Base-by-base conservation (phyloP, 352 stramenopile species). In the Aphanomyces stellatus region DNA sequence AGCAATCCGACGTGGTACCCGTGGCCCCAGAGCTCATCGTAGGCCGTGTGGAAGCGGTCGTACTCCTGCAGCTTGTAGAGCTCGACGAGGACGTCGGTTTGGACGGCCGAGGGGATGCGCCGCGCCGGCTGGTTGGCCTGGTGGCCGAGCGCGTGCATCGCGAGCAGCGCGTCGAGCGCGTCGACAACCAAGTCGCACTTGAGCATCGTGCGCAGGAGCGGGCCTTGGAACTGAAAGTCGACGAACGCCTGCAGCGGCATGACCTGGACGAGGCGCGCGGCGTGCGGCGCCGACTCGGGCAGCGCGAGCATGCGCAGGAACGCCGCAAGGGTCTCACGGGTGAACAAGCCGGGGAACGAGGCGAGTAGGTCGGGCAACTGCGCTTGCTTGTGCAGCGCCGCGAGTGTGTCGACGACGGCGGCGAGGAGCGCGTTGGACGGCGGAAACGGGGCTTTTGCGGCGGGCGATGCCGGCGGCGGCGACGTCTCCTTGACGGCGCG, bases 21-120 rank as follows among this genome's bases (percentile, higher is more conserved):
- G 27, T 41, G 40, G 10, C 10, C 11, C 41, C 60, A 67, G 34
- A 67, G 48, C 49, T 67, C 60, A 11, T 67, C 60, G 27, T 37
- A 67, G 17, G 60, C 60, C 13, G 28, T 22, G 42, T 67, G 60
- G 49, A 67, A 67, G 13, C 48, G 40, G 60, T 67, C 60, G 35
- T 37, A 59, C 41, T 41, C 37, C 33, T 43, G 24, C 17, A 30
- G n/a, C 34, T 67, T 67, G 49, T 67, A 67, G 10, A 67, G 42
- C 11, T 35, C 60, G 4, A 67, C 60, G 28, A 67, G 42, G 13
- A 67, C 37, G 30, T 67, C 60, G n/a, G 60, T 67, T n/a, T 59
- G 22, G 13, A 67, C 13, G 2, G n/a, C n/a, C 3, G n/a, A 34
- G 4, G 60, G 60, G 11, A 67, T 35, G 6, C 34, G 43, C 60